phyloP scores from a whole-genome alignment of 352 stramenopile genomes.

The Phytophthora sansomeana region DNA sequence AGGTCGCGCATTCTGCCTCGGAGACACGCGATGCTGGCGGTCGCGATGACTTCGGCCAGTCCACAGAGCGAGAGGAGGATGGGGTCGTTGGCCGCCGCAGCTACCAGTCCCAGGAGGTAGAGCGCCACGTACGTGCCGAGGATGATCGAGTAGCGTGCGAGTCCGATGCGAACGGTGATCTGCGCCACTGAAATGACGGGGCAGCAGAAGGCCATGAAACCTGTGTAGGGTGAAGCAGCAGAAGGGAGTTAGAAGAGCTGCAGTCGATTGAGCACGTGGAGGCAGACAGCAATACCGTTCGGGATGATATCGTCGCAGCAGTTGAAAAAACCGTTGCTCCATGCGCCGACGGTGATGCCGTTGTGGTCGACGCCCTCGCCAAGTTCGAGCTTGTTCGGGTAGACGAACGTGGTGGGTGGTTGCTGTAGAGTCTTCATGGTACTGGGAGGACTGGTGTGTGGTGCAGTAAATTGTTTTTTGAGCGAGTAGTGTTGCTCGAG shows the following conservation, averaged over 20 bases:
- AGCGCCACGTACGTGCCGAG: constrained; percentile 23
- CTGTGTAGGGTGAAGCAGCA: neutral
- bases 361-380: constrained; percentile 37
- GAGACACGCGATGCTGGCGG: constrained; percentile 28
- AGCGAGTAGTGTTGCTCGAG: neutral
- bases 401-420: constrained; percentile 20
- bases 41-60: constrained; percentile 20
- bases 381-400: constrained; percentile 30
- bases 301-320: constrained; percentile 43
- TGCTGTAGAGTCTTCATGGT: constrained; percentile 18
- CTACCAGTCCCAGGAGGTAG: constrained; percentile 28
- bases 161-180: constrained; percentile 3
- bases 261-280: neutral
- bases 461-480: constrained; percentile 20
- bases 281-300: constrained; percentile 26
- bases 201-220: neutral
- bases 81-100: constrained; percentile 2
- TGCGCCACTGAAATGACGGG: neutral
- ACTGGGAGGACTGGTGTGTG: neutral
- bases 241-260: constrained; percentile 1
- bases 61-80: constrained; percentile 14
- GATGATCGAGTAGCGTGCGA: constrained; percentile 27
- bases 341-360: constrained; percentile 39
- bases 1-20: constrained; percentile 52
- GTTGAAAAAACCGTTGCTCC: constrained; percentile 36